Evolutionary conservation across 805 yeast genomes (phyloP).

Genomic region (Hemisphaericaspora nanyangensis): DNA sequence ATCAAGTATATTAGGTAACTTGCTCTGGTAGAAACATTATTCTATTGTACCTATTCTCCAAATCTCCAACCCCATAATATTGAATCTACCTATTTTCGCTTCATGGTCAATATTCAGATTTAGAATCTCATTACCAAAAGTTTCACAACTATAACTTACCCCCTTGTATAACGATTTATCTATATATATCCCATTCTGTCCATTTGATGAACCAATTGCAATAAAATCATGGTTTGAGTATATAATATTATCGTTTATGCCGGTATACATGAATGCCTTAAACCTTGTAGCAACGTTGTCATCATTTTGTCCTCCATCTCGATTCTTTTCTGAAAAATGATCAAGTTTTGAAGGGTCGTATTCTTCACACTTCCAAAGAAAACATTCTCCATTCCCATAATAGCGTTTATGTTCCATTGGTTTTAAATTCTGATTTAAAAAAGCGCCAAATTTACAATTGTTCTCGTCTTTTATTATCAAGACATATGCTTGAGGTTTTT

Average conservation of each 20-base stretch:
- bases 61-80: slow-evolving; percentile 72
- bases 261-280: slow-evolving; percentile 84
- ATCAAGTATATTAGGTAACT: too few relatives aligned
- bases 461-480: slow-evolving; percentile 64
- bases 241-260: slow-evolving; percentile 79
- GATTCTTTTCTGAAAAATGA: slow-evolving; percentile 2
- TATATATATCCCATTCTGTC: slow-evolving; percentile 88
- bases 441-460: slow-evolving; percentile 73
- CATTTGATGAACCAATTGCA: slow-evolving; percentile 89
- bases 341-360: slow-evolving; percentile 19
- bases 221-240: slow-evolving; percentile 75
- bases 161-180: slow-evolving; percentile 74
- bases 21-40: too few relatives aligned
- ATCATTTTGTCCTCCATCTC: not conserved
- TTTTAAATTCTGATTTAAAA: slow-evolving; percentile 65
- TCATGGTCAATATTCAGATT: slow-evolving; percentile 15
- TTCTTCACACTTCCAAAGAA: slow-evolving; percentile 74
- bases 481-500: slow-evolving; percentile 62
- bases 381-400: slow-evolving; percentile 94
- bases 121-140: slow-evolving; percentile 86
- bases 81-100: slow-evolving; percentile 56
- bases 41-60: slow-evolving; percentile 91
- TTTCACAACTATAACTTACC: slow-evolving; percentile 71
- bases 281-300: slow-evolving; percentile 34
- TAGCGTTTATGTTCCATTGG: slow-evolving; percentile 71